Evolutionary conservation across 495 filamentous ascomycete species (phyloP).

Genomic region (Articulospora tetracladia): DNA sequence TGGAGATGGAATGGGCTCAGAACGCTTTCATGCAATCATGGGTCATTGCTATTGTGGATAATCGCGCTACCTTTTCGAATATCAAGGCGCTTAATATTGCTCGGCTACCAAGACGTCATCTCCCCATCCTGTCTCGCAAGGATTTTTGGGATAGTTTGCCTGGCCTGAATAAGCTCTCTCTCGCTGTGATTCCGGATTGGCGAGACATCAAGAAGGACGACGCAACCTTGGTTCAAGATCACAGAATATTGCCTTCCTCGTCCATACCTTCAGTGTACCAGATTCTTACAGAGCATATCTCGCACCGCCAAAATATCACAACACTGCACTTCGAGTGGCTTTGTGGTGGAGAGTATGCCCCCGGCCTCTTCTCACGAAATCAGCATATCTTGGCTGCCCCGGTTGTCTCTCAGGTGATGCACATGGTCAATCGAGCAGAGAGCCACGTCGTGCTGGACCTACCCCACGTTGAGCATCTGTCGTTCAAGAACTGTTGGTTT

Average conservation of each 20-base stretch:
- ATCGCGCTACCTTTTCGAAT: slow-evolving; percentile 33
- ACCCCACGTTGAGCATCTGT: slow-evolving; percentile 48
- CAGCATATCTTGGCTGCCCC: slow-evolving; percentile 49
- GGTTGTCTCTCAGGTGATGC: slow-evolving; percentile 32
- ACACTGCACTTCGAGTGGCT: slow-evolving; percentile 51
- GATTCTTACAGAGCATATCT: slow-evolving; percentile 39
- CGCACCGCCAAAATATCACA: slow-evolving; percentile 35
- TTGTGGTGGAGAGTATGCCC: slow-evolving; percentile 52
- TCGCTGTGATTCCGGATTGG: slow-evolving; percentile 53
- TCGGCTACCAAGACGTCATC: slow-evolving; percentile 45
- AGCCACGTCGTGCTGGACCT: slow-evolving; percentile 25
- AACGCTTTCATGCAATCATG: slow-evolving; percentile 53
- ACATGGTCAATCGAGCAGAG: slow-evolving; percentile 40
- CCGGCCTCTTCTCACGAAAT: slow-evolving; percentile 48
- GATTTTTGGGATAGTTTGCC: slow-evolving; percentile 51
- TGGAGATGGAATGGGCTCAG: slow-evolving; percentile 56
- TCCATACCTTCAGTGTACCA: slow-evolving; percentile 38
- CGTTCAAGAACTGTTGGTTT: slow-evolving; percentile 53
- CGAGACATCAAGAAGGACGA: slow-evolving; percentile 37
- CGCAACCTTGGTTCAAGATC: slow-evolving; percentile 33
- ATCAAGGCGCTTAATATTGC: slow-evolving; percentile 46
- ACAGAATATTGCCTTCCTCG: slow-evolving; percentile 35
- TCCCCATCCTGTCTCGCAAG: slow-evolving; percentile 36
- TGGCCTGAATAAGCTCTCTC: slow-evolving; percentile 35
- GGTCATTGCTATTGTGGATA: slow-evolving; percentile 47